Conservation (phyloP, 371 early-diverging fungal genomes). For the Mycotypha africana region DNA sequence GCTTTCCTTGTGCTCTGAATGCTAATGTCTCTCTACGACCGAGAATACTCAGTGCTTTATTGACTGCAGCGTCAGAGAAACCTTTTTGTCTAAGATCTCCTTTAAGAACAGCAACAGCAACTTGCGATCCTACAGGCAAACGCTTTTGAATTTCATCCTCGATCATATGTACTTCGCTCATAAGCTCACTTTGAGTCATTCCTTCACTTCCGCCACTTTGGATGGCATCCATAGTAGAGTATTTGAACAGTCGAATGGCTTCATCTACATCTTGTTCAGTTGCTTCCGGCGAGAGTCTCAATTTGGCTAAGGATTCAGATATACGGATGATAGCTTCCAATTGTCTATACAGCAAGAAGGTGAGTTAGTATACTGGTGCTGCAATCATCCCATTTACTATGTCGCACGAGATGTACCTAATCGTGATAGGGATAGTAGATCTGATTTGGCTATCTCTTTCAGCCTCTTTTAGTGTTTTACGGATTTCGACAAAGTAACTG, state of each 20-base stretch:
- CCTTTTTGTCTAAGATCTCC: conserved; percentile 61
- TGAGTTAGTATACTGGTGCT: no score
- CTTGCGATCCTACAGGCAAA: conserved; percentile 85
- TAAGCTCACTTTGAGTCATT: conserved; percentile 65
- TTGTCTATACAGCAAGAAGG: conserved; percentile 55
- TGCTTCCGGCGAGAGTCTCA: conserved; percentile 89
- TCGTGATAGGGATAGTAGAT: conserved; percentile 97
- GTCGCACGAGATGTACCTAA: conserved; percentile 56
- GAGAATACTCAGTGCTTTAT: conserved; percentile 73
- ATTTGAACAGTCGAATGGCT: conserved; percentile 97
- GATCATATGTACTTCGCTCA: conserved; percentile 68
- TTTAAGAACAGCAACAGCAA: conserved; percentile 67
- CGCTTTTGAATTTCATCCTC: conserved; percentile 83
- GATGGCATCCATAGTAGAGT: conserved; percentile 97
- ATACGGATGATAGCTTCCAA: conserved; percentile 99
- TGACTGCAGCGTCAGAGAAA: conserved; percentile 66
- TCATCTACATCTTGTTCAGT: conserved; percentile 95
- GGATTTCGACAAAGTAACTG: conserved; percentile 92
- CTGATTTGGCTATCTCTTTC: conserved; percentile 72
- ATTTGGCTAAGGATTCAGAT: conserved; percentile 98
- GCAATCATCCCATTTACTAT: no score
- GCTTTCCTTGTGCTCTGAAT: conserved; percentile 76
- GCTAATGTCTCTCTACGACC: conserved; percentile 82
- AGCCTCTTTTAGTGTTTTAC: conserved; percentile 79
- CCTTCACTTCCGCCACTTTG: conserved; percentile 79